Base-by-base conservation (phyloP, 2,329 filamentous ascomycete genomes). In the Monilinia vaccinii-corymbosi region DNA sequence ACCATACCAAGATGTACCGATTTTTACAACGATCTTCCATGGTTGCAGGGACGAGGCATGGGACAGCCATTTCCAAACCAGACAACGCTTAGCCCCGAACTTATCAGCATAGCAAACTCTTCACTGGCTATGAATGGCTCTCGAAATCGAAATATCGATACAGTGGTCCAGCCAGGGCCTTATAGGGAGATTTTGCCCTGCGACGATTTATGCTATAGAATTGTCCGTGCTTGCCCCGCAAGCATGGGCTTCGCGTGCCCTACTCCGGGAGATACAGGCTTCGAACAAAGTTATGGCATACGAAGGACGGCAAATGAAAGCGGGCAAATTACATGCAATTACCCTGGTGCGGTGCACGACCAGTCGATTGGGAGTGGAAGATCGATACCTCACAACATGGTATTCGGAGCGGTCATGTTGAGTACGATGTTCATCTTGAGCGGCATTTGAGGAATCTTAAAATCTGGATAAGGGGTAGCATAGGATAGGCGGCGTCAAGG, bases 151-250 rank as follows among this genome's bases (percentile, higher is more conserved):
- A 75, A 82, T 51, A 94, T 97, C 66, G 91, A 97, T 69, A 68
- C 77, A 2, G 66, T 75, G 1, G 84, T 97, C 61, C 74, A 79
- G 63, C 92, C 94, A 0, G 94, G 94, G 0, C 94, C 94, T 0
- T 97, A 99, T 75, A 95, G 92, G 71, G 94, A 99, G 75, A 78
- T 97, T 23, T 76, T 96, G 10, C 94, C 94, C 0, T 97, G 93
- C 69, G 83, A 89, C 62, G 88, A 96, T 65, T 75, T 97, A 55
- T 99, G 94, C 75, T 94, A 91, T 71, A 83, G 87, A 58, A 79
- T 99, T 1, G 89, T 96, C 13, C 85, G 88, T 74, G 90, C 83
- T 70, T 99, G 94, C 74, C 93, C 94, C 0, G 81, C 91, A 0
- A 74, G 79, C 0, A 76, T 99, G 67, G 78, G 80, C 0, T 97